Percentiles rank a stretch among this genome's conserved stretches.
Evolutionary conservation across 768 basidiomycete species (phyloP).

Genomic region (Mycena venus): DNA sequence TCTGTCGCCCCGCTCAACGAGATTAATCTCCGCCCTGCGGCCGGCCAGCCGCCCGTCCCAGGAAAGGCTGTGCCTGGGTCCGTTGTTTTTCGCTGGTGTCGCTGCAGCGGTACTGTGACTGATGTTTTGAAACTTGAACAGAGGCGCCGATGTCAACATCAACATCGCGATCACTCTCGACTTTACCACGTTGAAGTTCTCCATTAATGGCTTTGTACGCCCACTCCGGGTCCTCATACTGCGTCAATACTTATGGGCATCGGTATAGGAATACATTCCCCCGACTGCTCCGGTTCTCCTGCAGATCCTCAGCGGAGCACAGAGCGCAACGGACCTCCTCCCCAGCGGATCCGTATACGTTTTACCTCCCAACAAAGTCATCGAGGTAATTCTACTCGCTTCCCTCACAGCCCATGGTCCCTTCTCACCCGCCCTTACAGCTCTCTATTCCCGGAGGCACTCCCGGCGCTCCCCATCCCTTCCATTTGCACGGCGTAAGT

Average conservation of each 20-base stretch:
- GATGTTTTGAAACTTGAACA: no score
- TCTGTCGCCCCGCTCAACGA: conserved; percentile 45
- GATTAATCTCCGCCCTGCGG: conserved; percentile 31
- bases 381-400: conserved; percentile 49
- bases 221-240: not conserved
- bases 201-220: conserved; percentile 43
- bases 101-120: no score
- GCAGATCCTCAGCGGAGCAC: conserved; percentile 58
- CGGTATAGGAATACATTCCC: conserved; percentile 35
- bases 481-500: conserved; percentile 32
- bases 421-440: not conserved
- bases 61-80: conserved; percentile 36
- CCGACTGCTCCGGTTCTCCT: conserved; percentile 58
- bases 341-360: conserved; percentile 50
- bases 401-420: no score
- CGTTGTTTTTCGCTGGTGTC: no score
- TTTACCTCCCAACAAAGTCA: conserved; percentile 52
- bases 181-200: conserved; percentile 38
- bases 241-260: no score
- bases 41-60: conserved; percentile 34
- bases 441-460: conserved; percentile 49
- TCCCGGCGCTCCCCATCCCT: conserved; percentile 27
- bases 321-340: conserved; percentile 46
- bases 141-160: conserved; percentile 43
- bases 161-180: conserved; percentile 37